A percentile compares a stretch with the other conserved stretches of the same genome.
Conservation (phyloP, 805 yeast genomes). For the Priceomyces melissophilus region DNA sequence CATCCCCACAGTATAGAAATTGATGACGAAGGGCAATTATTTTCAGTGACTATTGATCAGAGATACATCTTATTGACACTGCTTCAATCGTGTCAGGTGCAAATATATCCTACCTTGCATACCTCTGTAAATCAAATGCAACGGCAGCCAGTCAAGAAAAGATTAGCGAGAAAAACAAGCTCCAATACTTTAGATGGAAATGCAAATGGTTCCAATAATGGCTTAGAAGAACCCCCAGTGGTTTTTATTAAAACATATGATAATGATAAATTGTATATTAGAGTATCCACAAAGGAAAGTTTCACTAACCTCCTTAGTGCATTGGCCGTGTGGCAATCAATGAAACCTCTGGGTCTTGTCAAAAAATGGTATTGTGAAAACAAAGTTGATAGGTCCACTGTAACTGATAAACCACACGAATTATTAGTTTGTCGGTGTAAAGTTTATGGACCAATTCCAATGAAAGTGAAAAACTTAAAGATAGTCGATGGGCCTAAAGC, state of each 20-base stretch:
- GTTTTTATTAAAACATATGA: constrained; percentile 40
- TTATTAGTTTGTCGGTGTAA: constrained; percentile 62
- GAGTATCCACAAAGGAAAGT: constrained; percentile 31
- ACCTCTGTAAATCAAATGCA: constrained; percentile 5
- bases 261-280: constrained; percentile 35
- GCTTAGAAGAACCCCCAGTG: constrained; percentile 27
- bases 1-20: constrained; percentile 26
- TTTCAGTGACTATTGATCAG: constrained; percentile 28
- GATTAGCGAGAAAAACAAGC: constrained; percentile 6
- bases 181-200: constrained; percentile 1
- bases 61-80: constrained; percentile 29
- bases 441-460: constrained; percentile 59
- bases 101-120: constrained; percentile 26
- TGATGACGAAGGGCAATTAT: constrained; percentile 32
- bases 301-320: constrained; percentile 44
- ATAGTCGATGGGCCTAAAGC: constrained; percentile 36
- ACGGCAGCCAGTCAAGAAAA: constrained; percentile 4
- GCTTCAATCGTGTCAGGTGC: constrained; percentile 40
- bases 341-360: constrained; percentile 50
- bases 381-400: constrained; percentile 22
- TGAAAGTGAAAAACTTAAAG: constrained; percentile 34
- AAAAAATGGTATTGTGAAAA: constrained; percentile 51
- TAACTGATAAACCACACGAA: constrained; percentile 26
- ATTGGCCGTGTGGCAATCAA: constrained; percentile 54
- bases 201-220: neutral